Conservation (phyloP, 2,329 filamentous ascomycete genomes). For the Fusarium sp. region DNA sequence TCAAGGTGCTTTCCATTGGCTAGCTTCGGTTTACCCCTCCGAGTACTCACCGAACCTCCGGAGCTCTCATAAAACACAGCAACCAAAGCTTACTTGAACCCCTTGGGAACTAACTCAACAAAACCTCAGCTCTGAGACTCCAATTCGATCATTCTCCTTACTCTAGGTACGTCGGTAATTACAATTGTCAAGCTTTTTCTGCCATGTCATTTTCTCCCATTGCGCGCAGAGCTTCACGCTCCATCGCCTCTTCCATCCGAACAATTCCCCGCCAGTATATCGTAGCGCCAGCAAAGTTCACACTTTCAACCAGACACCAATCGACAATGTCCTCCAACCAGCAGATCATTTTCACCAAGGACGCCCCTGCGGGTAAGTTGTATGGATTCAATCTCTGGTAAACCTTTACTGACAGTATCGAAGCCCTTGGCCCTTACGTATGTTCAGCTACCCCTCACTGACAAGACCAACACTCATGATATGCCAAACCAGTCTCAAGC, state of each 20-base stretch:
- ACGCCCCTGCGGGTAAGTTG: slow-evolving; percentile 67
- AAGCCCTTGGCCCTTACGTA: slow-evolving; percentile 73
- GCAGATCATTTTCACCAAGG: slow-evolving; percentile 65
- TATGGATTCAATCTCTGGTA: neutral
- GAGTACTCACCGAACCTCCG: slow-evolving; percentile 25
- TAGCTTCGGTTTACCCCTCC: slow-evolving; percentile 23
- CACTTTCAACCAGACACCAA: slow-evolving; percentile 47
- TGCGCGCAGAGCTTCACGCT: slow-evolving; percentile 39
- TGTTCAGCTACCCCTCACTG: slow-evolving; percentile 45
- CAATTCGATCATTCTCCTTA: neutral
- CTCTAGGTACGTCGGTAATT: slow-evolving; percentile 30
- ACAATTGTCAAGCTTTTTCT: neutral
- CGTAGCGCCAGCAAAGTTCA: slow-evolving; percentile 43
- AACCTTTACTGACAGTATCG: slow-evolving; percentile 11
- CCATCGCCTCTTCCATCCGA: slow-evolving; percentile 32
- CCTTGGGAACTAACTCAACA: slow-evolving; percentile 2
- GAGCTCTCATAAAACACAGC: slow-evolving; percentile 24
- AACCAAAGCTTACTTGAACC: slow-evolving; percentile 18
- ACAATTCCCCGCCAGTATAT: slow-evolving; percentile 23
- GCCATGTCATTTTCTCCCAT: slow-evolving; percentile 39
- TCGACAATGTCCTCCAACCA: slow-evolving; percentile 61
- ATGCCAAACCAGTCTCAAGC: slow-evolving; percentile 65
- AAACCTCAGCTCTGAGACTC: slow-evolving; percentile 7
- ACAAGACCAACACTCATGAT: slow-evolving; percentile 21
- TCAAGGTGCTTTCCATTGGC: slow-evolving; percentile 12